phyloP scores from a whole-genome alignment of 2,329 filamentous ascomycete species.

The Calonectria hawksworthii region DNA sequence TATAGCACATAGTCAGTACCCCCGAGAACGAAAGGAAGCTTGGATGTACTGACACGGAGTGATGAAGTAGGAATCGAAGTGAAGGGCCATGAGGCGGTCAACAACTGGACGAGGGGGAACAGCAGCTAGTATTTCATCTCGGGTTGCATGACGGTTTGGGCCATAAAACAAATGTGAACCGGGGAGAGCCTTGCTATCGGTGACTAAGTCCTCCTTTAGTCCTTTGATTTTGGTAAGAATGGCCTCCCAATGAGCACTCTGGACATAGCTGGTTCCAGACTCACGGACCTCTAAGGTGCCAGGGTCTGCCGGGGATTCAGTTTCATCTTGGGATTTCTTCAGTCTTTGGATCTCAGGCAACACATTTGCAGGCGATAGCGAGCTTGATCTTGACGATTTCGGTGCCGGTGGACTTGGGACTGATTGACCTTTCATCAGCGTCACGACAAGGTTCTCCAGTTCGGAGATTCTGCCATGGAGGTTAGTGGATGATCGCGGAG shows the following conservation, averaged over 20 bases:
- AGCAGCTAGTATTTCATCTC: conserved; percentile 29
- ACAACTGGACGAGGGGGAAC: conserved; percentile 34
- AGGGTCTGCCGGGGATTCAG: conserved; percentile 24
- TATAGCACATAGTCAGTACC: conserved; percentile 25
- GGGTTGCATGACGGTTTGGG: conserved; percentile 29
- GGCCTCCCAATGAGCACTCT: conserved; percentile 34
- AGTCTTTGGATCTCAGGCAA: conserved; percentile 15
- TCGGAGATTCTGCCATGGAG: conserved; percentile 34
- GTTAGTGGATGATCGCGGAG: conserved; percentile 18
- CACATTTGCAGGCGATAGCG: conserved; percentile 16
- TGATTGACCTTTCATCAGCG: conserved; percentile 30
- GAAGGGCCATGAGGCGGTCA: conserved; percentile 32
- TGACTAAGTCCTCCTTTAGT: conserved; percentile 31
- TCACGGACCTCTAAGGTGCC: conserved; percentile 26
- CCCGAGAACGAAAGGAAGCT: conserved; percentile 15
- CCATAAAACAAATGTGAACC: conserved; percentile 35
- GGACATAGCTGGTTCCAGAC: conserved; percentile 35
- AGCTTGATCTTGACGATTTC: conserved; percentile 24
- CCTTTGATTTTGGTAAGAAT: conserved; percentile 33
- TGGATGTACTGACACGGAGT: conserved; percentile 29
- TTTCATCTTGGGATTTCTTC: conserved; percentile 21
- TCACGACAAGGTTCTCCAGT: conserved; percentile 31
- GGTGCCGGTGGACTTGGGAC: conserved; percentile 19
- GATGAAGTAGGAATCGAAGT: conserved; percentile 33
- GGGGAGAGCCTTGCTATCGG: conserved; percentile 18